Evolutionary conservation across 2,329 filamentous ascomycete species (phyloP).

Genomic region (Onygenales sp.): DNA sequence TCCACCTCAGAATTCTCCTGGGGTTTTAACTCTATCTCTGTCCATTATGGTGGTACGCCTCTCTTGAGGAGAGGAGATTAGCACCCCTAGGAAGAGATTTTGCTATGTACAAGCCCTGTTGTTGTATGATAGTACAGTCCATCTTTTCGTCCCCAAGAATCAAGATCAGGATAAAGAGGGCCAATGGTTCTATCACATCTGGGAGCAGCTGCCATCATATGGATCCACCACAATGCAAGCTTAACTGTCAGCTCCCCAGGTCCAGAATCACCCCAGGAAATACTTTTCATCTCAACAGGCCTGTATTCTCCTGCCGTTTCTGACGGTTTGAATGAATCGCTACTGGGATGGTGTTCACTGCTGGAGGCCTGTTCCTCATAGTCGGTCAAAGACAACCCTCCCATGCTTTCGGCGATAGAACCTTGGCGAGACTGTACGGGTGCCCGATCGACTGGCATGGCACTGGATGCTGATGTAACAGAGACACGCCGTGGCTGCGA

Average conservation of each 20-base stretch:
- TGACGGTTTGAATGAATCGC: not conserved
- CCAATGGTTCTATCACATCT: constrained; percentile 3
- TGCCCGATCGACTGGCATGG: constrained; percentile 1
- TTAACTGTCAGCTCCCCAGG: constrained; percentile 6
- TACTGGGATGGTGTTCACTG: not conserved
- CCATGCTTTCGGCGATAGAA: not conserved
- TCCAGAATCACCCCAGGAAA: constrained; percentile 6
- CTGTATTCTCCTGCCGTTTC: constrained; percentile 1
- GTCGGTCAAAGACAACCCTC: not conserved
- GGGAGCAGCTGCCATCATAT: constrained; percentile 8
- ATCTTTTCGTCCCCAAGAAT: constrained; percentile 1
- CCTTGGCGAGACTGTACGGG: not conserved
- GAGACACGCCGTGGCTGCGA: not conserved
- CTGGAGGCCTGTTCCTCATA: not conserved
- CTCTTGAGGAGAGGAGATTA: no score
- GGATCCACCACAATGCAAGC: constrained; percentile 10
- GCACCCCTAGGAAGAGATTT: no score
- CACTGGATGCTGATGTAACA: not conserved
- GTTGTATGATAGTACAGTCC: no score
- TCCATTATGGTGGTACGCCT: no score
- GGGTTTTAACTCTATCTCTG: no score
- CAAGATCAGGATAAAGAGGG: not conserved
- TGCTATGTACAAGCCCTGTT: no score
- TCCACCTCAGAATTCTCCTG: no score
- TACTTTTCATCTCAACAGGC: constrained; percentile 8